Conservation (phyloP, 176 grass and related monocot species). For the Musa schizocarpa region DNA sequence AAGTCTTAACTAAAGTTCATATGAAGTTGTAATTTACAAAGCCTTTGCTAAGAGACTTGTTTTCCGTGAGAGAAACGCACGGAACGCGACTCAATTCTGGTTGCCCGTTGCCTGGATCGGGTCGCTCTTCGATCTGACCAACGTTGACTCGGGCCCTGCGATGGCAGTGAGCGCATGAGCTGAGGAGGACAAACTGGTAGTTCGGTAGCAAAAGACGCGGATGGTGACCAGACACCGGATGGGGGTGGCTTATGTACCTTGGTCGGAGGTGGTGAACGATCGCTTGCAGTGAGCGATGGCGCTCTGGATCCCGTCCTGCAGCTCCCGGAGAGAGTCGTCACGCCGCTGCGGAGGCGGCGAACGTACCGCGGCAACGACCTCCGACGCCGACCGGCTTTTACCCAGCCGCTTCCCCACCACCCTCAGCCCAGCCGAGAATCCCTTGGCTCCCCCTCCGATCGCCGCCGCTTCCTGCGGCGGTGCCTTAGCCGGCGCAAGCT, state of each 20-base stretch:
- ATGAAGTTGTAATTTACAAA: too few relatives aligned
- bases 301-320: slow-evolving; percentile 86
- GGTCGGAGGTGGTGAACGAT: slow-evolving; percentile 35
- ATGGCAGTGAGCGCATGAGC: not conserved
- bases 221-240: not conserved
- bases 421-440: not conserved
- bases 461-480: not conserved
- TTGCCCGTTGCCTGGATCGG: slow-evolving; percentile 24
- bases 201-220: not conserved
- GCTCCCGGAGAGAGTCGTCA: slow-evolving; percentile 67
- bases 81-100: not conserved
- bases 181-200: not conserved
- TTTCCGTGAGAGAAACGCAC: not conserved
- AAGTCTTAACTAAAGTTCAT: too few relatives aligned
- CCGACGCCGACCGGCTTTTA: slow-evolving; percentile 54
- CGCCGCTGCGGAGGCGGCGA: slow-evolving; percentile 24
- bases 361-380: not conserved
- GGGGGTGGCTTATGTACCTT: not conserved
- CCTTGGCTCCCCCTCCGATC: not conserved
- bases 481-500: not conserved
- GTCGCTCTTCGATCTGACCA: slow-evolving; percentile 50
- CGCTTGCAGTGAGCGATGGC: slow-evolving; percentile 97
- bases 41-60: too few relatives aligned
- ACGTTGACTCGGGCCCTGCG: slow-evolving; percentile 28
- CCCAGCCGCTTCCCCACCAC: slow-evolving; percentile 26